Conservation (phyloP, 768 basidiomycete genomes). For the Dioszegia aurantiaca region DNA sequence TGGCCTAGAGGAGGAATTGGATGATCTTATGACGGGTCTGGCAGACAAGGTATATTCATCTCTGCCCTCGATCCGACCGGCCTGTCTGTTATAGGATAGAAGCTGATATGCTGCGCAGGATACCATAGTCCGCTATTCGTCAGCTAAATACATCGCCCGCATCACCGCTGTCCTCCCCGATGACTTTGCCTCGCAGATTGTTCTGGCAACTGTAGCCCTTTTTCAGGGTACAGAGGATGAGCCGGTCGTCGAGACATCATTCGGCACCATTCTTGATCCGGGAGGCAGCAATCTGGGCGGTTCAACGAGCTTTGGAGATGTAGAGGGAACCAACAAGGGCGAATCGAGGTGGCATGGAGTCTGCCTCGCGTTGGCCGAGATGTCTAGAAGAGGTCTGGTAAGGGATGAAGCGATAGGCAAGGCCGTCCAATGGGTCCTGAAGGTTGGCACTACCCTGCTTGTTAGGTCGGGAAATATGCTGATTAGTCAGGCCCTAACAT, state of each 20-base stretch:
- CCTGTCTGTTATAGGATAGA: too few species aligned
- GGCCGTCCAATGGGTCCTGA: slow-evolving; percentile 74
- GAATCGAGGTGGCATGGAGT: slow-evolving; percentile 95
- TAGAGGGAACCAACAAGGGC: slow-evolving; percentile 49
- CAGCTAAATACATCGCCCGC: slow-evolving; percentile 86
- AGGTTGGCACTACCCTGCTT: too few species aligned
- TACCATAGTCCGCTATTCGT: slow-evolving; percentile 89
- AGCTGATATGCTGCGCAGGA: slow-evolving; percentile 60
- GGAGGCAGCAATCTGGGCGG: slow-evolving; percentile 38
- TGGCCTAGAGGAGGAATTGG: slow-evolving; percentile 70
- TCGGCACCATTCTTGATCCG: slow-evolving; percentile 36
- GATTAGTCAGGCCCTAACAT: slow-evolving; percentile 70
- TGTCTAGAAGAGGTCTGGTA: slow-evolving; percentile 78
- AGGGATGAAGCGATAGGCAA: slow-evolving; percentile 60
- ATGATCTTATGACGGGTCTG: slow-evolving; percentile 67
- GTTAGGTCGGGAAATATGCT: background rate
- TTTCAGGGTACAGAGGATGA: slow-evolving; percentile 58
- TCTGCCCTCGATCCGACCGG: too few species aligned
- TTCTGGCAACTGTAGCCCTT: slow-evolving; percentile 71
- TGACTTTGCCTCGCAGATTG: slow-evolving; percentile 73
- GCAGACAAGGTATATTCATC: slow-evolving; percentile 69
- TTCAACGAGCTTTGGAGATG: slow-evolving; percentile 41
- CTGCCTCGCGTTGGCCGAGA: slow-evolving; percentile 85
- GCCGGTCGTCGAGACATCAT: slow-evolving; percentile 31
- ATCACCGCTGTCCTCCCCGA: slow-evolving; percentile 74